Evolutionary conservation across 305 asterid species (phyloP), one percentile per base, ranked within the genome.

Genomic region (Salvia sclarea): DNA sequence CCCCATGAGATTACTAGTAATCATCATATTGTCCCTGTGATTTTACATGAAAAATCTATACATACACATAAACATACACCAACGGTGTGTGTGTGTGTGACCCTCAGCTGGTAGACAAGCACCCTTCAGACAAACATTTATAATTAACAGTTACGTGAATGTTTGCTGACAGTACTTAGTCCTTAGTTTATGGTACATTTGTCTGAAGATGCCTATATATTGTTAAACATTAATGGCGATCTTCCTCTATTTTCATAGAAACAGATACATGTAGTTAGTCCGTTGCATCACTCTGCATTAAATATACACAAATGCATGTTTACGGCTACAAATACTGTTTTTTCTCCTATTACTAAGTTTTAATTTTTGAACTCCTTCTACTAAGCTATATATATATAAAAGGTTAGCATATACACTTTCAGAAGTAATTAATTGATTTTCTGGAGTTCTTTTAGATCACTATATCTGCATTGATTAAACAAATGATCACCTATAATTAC

Each of bases 1-100:
- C 80, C 78, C 80, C 81, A 73, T 74, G 65, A 72, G 66, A 70
- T 59, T 69, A 53, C 79, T 65, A 67, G 53, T n/a, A 6, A 37
- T 40, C 66, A 68, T 66, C 76, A 77, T 73, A 76, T 45, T 63
- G 79, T 64, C 73, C 54, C 18, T 67, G 17, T 73, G 57, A 63
- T 68, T 61, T 37, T 33, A 40, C 74, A 71, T 71, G 64, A 61
- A 65, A 57, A 30, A 53, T 7, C 10, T 33, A 30, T 16, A 47
- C 10, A 45, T 5, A 16, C 30, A 25, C 4, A n/a, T n/a, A n/a
- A n/a, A n/a, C 24, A 64, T n/a, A 33, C 2, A 14, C 3, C 0
- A 8, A 31, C 0, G 37, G 9, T 22, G 7, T 31, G 13, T 38
- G 57, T n/a, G 3, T 20, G 31, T 18, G 50, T 55, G 33, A 44